Evolutionary conservation across 441 rosid genomes (phyloP).

Genomic region (Raphanus hybrid): DNA sequence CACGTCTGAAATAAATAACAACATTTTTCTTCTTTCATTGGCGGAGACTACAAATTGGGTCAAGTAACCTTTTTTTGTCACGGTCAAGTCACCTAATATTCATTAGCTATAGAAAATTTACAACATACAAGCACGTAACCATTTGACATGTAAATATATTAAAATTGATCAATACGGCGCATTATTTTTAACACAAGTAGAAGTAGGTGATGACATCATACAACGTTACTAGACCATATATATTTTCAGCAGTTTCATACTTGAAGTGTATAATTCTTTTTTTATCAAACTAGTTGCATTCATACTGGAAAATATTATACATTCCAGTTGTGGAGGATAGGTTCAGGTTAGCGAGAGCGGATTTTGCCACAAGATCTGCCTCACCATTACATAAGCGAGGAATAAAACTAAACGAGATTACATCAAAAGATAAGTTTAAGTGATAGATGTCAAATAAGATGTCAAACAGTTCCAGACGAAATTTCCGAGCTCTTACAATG

Average conservation of each 20-base stretch:
- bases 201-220: neutral
- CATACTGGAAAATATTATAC: too few species aligned
- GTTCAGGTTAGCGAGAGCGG: too few species aligned
- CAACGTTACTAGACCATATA: conserved; percentile 1
- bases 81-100: neutral
- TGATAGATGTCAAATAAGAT: too few species aligned
- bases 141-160: neutral
- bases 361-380: too few species aligned
- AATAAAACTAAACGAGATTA: too few species aligned
- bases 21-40: neutral
- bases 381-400: too few species aligned
- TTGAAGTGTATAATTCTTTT: neutral
- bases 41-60: neutral
- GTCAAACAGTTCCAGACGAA: too few species aligned
- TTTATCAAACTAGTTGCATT: too few species aligned
- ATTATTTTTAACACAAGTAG: neutral
- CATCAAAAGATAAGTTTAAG: too few species aligned
- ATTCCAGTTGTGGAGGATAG: too few species aligned
- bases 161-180: conserved; percentile 7
- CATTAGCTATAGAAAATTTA: neutral
- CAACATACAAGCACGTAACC: neutral
- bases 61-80: neutral
- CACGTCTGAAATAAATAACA: neutral
- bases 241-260: neutral
- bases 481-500: too few species aligned